Percentiles rank a stretch among this genome's conserved stretches.
Conservation (phyloP, 345 rosid species). For the Hibiscus mutabilis region DNA sequence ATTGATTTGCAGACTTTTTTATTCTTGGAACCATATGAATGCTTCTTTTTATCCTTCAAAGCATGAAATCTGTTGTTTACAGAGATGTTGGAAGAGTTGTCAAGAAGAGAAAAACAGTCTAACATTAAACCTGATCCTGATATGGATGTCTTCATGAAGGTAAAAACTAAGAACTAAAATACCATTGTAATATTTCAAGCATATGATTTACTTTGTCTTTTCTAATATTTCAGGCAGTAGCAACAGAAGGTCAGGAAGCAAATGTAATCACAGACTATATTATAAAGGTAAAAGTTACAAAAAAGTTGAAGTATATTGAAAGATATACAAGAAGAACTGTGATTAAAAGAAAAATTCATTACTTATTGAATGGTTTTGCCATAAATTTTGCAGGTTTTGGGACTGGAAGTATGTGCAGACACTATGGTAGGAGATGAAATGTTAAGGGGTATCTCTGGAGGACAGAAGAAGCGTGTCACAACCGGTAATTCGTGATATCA, state of each 20-base stretch:
- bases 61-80: not conserved
- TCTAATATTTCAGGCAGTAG: constrained; percentile 30
- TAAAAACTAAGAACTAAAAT: constrained; percentile 19
- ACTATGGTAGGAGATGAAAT: constrained; percentile 64
- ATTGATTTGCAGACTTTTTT: not conserved
- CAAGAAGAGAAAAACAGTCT: constrained; percentile 51
- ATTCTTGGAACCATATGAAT: not conserved
- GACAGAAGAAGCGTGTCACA: constrained; percentile 76
- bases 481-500: constrained; percentile 18
- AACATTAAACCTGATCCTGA: constrained; percentile 77
- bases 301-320: not conserved
- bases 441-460: constrained; percentile 80
- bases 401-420: constrained; percentile 66
- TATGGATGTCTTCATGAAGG: constrained; percentile 81
- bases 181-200: not conserved
- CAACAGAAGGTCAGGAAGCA: constrained; percentile 41
- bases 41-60: not conserved
- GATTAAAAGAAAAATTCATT: not conserved
- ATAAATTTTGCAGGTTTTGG: constrained; percentile 44
- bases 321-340: too few relatives aligned
- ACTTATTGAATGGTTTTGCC: constrained; percentile 2
- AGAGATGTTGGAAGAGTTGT: constrained; percentile 7
- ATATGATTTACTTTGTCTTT: not conserved
- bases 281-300: constrained; percentile 29
- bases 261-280: constrained; percentile 43